These are phyloP conservation scores for Artemisia annua DNA, from an alignment of 129 eudicot genomes.

Conservation along the genomic window DNA sequence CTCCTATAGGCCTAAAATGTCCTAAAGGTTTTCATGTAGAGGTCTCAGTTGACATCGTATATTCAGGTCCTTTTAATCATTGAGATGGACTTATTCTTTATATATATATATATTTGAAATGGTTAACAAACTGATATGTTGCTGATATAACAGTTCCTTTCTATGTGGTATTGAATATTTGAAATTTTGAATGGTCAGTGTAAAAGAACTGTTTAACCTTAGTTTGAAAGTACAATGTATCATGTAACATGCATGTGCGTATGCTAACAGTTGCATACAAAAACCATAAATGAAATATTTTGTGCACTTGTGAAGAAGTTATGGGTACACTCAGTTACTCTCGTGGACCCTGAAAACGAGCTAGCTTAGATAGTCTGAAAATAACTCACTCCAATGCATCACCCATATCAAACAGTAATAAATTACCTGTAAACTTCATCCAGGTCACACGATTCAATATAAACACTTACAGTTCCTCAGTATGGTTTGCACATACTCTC, in stretches of 20 bases:
- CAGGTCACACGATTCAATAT: not conserved
- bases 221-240: not conserved
- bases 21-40: constrained; percentile 17
- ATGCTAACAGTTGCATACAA: constrained; percentile 19
- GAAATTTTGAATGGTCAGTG: not conserved
- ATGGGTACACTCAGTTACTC: not conserved
- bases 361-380: not conserved
- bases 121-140: not conserved
- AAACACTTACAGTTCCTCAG: not conserved
- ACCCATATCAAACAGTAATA: not conserved
- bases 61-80: constrained; percentile 11
- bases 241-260: constrained; percentile 12
- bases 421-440: not conserved
- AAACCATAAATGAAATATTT: not conserved
- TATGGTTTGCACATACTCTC: not conserved
- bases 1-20: too few species aligned
- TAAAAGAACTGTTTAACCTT: constrained; percentile 18
- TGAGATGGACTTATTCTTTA: not conserved
- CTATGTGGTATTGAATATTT: not conserved
- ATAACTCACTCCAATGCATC: not conserved
- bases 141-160: not conserved
- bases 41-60: constrained; percentile 6
- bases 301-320: not conserved
- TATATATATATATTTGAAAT: not conserved
- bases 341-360: constrained; percentile 4